Conservation (phyloP, 805 yeast genomes). For the Priceomyces melissophilus region DNA sequence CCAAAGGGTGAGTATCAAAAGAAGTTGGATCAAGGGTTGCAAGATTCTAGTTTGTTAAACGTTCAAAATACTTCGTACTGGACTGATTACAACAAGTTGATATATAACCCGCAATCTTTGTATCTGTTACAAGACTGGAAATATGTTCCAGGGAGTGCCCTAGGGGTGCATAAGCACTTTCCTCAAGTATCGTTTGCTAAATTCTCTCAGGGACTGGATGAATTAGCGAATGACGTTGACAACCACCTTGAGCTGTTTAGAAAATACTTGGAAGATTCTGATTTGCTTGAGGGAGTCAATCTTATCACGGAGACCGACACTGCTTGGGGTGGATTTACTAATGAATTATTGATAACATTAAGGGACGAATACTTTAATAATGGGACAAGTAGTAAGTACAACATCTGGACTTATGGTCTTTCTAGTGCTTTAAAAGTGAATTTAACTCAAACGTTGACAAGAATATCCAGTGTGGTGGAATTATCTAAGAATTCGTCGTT, state of each 20-base stretch:
- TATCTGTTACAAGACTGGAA: constrained; percentile 60
- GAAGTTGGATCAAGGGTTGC: constrained; percentile 51
- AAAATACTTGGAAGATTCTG: constrained; percentile 68
- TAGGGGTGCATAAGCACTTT: constrained; percentile 25
- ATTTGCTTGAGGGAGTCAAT: constrained; percentile 68
- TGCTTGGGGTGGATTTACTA: constrained; percentile 81
- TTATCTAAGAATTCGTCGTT: constrained; percentile 49
- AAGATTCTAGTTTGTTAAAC: constrained; percentile 27
- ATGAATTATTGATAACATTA: constrained; percentile 47
- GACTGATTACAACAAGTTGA: constrained; percentile 74
- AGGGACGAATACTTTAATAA: constrained; percentile 63
- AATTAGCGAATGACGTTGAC: constrained; percentile 41
- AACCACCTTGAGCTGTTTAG: constrained; percentile 54
- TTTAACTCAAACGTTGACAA: constrained; percentile 22
- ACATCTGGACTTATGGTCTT: constrained; percentile 34
- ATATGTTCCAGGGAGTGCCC: constrained; percentile 14
- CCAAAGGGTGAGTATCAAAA: constrained; percentile 59
- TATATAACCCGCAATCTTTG: constrained; percentile 60
- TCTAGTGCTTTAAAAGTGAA: constrained; percentile 6
- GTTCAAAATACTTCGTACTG: constrained; percentile 55
- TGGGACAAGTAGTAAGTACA: constrained; percentile 31
- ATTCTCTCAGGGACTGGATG: constrained; percentile 57
- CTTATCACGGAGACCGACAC: constrained; percentile 66
- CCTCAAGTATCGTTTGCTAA: constrained; percentile 40
- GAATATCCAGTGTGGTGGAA: constrained; percentile 45